These are phyloP conservation scores for Bipolaris bicolor DNA, from an alignment of 2,329 filamentous ascomycete genomes.

Conservation along the genomic window DNA sequence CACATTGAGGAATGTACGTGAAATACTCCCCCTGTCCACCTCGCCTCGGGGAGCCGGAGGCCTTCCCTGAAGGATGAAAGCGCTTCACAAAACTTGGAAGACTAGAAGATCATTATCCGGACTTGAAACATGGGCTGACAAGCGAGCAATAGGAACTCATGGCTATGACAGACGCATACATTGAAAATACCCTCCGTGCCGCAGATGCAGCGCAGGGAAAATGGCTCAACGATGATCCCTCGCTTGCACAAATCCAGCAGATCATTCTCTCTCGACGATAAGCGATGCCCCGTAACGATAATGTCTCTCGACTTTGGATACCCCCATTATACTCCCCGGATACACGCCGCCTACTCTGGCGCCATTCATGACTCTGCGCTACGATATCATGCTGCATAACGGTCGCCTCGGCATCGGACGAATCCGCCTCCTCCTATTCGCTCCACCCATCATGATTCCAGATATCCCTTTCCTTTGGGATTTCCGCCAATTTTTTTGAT, in stretches of 20 bases:
- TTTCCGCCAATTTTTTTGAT: not conserved
- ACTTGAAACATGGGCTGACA: slow-evolving; percentile 1
- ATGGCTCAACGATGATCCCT: slow-evolving; percentile 67
- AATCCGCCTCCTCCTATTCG: not conserved
- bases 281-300: not conserved
- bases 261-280: slow-evolving; percentile 42
- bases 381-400: not conserved
- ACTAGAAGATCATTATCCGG: not conserved
- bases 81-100: not conserved
- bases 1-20: slow-evolving; percentile 57
- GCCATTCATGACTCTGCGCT: slow-evolving; percentile 1
- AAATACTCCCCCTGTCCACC: not conserved
- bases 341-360: slow-evolving; percentile 8
- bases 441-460: not conserved
- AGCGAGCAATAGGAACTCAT: slow-evolving; percentile 58
- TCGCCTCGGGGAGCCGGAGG: not conserved
- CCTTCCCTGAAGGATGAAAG: not conserved
- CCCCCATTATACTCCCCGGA: not conserved
- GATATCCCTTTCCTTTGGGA: not conserved
- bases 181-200: slow-evolving; percentile 61
- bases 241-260: slow-evolving; percentile 58
- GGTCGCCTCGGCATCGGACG: not conserved
- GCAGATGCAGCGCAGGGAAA: slow-evolving; percentile 64
- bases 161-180: slow-evolving; percentile 62
- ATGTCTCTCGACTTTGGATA: not conserved